phyloP scores from a whole-genome alignment of 352 stramenopile genomes.

The Pythium volutum region DNA sequence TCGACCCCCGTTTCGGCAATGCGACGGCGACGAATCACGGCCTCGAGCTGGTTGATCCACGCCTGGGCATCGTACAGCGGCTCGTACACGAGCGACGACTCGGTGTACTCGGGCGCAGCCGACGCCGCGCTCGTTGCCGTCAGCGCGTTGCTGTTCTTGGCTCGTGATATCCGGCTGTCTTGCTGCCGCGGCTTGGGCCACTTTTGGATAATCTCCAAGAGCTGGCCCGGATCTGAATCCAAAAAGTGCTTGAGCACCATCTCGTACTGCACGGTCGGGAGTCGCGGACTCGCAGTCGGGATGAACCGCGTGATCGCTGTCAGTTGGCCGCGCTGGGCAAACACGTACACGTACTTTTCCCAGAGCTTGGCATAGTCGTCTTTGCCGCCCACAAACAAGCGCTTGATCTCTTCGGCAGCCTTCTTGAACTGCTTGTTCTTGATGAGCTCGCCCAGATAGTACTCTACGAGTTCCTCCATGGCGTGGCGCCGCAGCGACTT shows the following conservation, averaged over 20 bases:
- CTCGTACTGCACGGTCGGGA: conserved; percentile 74
- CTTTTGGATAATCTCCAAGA: conserved; percentile 78
- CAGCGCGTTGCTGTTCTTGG: conserved; percentile 11
- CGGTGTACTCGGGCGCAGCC: conserved; percentile 66
- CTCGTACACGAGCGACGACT: conserved; percentile 64
- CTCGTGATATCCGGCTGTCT: conserved; percentile 20
- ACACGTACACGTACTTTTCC: conserved; percentile 89
- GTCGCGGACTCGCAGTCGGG: conserved; percentile 62
- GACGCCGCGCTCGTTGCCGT: conserved; percentile 1
- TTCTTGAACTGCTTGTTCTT: conserved; percentile 70
- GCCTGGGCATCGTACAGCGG: conserved; percentile 72
- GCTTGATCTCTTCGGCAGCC: conserved; percentile 69
- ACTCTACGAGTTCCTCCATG: conserved; percentile 69
- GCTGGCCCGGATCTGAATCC: conserved; percentile 68
- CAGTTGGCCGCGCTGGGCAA: conserved; percentile 71
- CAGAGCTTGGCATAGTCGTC: conserved; percentile 68
- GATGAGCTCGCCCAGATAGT: conserved; percentile 70
- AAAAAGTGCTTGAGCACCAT: conserved; percentile 87
- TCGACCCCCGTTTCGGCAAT: conserved; percentile 50
- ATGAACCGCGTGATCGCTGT: conserved; percentile 70
- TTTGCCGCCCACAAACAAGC: conserved; percentile 40
- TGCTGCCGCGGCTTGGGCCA: conserved; percentile 72
- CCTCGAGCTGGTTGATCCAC: conserved; percentile 84
- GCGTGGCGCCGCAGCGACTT: conserved; percentile 49
- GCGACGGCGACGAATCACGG: conserved; percentile 60